Percentiles rank a stretch among this genome's conserved stretches.
Evolutionary conservation across 2,329 filamentous ascomycete genomes (phyloP).

Genomic region (Fusarium verticillioides): DNA sequence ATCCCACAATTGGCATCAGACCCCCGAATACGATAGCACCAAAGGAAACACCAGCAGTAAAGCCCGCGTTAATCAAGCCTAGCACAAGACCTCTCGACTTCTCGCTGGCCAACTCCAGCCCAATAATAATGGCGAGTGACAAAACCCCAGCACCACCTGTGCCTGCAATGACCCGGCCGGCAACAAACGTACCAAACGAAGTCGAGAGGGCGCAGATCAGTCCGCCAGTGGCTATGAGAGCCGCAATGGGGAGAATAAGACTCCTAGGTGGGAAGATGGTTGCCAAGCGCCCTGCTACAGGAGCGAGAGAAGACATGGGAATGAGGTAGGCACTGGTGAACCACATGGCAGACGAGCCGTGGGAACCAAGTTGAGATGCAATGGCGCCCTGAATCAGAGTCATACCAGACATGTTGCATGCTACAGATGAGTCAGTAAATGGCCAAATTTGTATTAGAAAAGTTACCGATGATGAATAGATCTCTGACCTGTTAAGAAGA

Average conservation of each 20-base stretch:
- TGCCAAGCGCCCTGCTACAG: slow-evolving; percentile 76
- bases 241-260: slow-evolving; percentile 71
- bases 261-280: slow-evolving; percentile 77
- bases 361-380: slow-evolving; percentile 78
- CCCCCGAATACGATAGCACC: slow-evolving; percentile 78
- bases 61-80: slow-evolving; percentile 77
- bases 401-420: slow-evolving; percentile 81
- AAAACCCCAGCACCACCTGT: slow-evolving; percentile 77
- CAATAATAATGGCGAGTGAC: slow-evolving; percentile 78
- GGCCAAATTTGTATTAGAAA: not conserved
- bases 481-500: slow-evolving; percentile 44
- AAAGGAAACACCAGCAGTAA: slow-evolving; percentile 76
- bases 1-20: slow-evolving; percentile 71
- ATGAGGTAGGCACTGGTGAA: slow-evolving; percentile 82
- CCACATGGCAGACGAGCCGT: slow-evolving; percentile 79
- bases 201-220: slow-evolving; percentile 71
- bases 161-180: slow-evolving; percentile 75
- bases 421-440: slow-evolving; percentile 45
- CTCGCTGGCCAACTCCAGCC: slow-evolving; percentile 77
- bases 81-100: slow-evolving; percentile 77
- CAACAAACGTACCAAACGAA: slow-evolving; percentile 71
- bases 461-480: not conserved
- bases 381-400: slow-evolving; percentile 84
- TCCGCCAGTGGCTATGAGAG: slow-evolving; percentile 69
- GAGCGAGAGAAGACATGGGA: slow-evolving; percentile 70